These are phyloP conservation scores for Chaetomium fimeti DNA, from an alignment of 495 filamentous ascomycete genomes.

Conservation along the genomic window DNA sequence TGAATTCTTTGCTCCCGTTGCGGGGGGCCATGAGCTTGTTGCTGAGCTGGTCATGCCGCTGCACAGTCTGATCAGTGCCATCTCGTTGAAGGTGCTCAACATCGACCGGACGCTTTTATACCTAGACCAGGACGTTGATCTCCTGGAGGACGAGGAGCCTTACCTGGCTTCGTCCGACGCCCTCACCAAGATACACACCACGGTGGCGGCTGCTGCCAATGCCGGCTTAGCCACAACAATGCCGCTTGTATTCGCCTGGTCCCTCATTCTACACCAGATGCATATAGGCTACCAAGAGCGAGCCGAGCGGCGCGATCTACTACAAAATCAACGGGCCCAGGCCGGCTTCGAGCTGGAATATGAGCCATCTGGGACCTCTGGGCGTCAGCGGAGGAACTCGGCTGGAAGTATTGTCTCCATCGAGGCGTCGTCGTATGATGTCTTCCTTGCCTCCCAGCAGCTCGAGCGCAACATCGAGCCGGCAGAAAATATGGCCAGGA, in stretches of 20 bases:
- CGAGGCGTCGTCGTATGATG: conserved; percentile 48
- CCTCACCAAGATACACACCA: conserved; percentile 63
- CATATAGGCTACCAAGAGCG: conserved; percentile 57
- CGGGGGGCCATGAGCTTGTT: conserved; percentile 49
- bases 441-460: conserved; percentile 45
- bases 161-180: conserved; percentile 64
- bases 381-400: conserved; percentile 46
- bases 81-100: conserved; percentile 73
- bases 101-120: conserved; percentile 52
- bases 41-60: conserved; percentile 60
- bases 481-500: conserved; percentile 44
- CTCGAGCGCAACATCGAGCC: conserved; percentile 42
- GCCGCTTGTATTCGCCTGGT: conserved; percentile 74
- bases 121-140: conserved; percentile 43
- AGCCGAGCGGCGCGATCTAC: conserved; percentile 58
- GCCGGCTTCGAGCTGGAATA: conserved; percentile 51
- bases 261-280: conserved; percentile 67
- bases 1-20: conserved; percentile 60
- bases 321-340: conserved; percentile 61
- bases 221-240: conserved; percentile 52
- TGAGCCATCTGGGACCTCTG: conserved; percentile 36
- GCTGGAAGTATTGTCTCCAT: conserved; percentile 52
- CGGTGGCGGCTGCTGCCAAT: conserved; percentile 53
- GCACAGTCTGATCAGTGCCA: conserved; percentile 64
- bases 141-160: conserved; percentile 45